These are phyloP conservation scores for Monosporascus sp. DNA, from an alignment of 2,329 filamentous ascomycete species.

Conservation along the genomic window DNA sequence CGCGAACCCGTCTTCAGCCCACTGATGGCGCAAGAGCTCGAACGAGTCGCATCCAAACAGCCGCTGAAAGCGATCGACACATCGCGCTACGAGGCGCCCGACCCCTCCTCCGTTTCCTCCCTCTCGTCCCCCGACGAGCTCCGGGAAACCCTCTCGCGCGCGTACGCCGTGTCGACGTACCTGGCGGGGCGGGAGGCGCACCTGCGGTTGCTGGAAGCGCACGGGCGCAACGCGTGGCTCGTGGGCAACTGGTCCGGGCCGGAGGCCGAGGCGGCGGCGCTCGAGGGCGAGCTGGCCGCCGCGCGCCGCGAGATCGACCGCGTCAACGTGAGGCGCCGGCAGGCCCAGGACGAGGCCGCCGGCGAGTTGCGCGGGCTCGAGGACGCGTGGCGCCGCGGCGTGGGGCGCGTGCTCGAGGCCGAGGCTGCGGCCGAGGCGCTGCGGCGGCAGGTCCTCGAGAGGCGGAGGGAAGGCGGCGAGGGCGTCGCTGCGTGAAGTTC, in stretches of 20 bases:
- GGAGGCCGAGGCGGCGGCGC: slow-evolving; percentile 61
- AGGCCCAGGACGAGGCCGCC: slow-evolving; percentile 63
- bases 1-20: slow-evolving; percentile 55
- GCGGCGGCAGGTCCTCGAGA: slow-evolving; percentile 60
- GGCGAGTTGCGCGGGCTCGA: slow-evolving; percentile 72
- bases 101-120: slow-evolving; percentile 35
- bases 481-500: slow-evolving; percentile 2
- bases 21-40: slow-evolving; percentile 62
- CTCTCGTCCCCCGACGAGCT: slow-evolving; percentile 34
- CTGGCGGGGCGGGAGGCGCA: slow-evolving; percentile 45
- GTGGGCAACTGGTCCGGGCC: slow-evolving; percentile 69
- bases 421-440: slow-evolving; percentile 77
- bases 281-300: slow-evolving; percentile 72
- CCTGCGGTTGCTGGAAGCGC: slow-evolving; percentile 69
- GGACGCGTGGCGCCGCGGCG: slow-evolving; percentile 71
- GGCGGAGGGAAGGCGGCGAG: slow-evolving; percentile 39
- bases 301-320: slow-evolving; percentile 65
- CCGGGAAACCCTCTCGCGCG: slow-evolving; percentile 56
- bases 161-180: slow-evolving; percentile 47
- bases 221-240: slow-evolving; percentile 89
- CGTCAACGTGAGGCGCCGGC: slow-evolving; percentile 64
- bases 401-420: slow-evolving; percentile 77
- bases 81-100: slow-evolving; percentile 71
- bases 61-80: slow-evolving; percentile 66
- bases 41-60: slow-evolving; percentile 56